Evolutionary conservation across 768 basidiomycete species (phyloP).

Genomic region (Pisolithus tinctorius): DNA sequence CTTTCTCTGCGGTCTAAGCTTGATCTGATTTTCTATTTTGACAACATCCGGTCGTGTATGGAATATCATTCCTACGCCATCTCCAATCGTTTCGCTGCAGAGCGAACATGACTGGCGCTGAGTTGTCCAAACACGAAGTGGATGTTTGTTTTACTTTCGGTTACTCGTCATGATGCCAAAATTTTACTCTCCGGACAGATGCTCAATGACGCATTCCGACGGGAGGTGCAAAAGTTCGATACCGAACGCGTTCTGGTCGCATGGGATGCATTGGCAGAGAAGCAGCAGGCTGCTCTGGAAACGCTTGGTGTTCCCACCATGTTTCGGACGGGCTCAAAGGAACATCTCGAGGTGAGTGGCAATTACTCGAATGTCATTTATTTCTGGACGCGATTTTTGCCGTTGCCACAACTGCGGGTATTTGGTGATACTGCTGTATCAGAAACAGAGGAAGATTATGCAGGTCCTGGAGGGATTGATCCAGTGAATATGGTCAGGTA

Average conservation of each 20-base stretch:
- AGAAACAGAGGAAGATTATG: slow-evolving; percentile 69
- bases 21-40: not conserved
- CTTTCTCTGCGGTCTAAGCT: not conserved
- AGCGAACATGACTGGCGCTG: slow-evolving; percentile 58
- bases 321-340: slow-evolving; percentile 45
- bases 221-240: slow-evolving; percentile 64
- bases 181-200: slow-evolving; percentile 35
- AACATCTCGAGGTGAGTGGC: slow-evolving; percentile 50
- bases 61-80: too few relatives aligned
- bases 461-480: slow-evolving; percentile 58
- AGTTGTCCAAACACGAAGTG: slow-evolving; percentile 60
- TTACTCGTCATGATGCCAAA: too few relatives aligned
- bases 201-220: slow-evolving; percentile 56
- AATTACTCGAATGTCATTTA: not conserved
- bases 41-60: not conserved
- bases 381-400: not conserved
- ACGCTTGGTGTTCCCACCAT: slow-evolving; percentile 62
- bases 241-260: slow-evolving; percentile 59
- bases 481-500: slow-evolving; percentile 7
- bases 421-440: slow-evolving; percentile 5
- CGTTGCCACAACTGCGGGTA: not conserved
- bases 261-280: slow-evolving; percentile 69
- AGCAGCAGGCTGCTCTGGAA: slow-evolving; percentile 63
- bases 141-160: slow-evolving; percentile 21
- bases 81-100: slow-evolving; percentile 29